Percentiles rank a stretch among this genome's conserved stretches.
phyloP scores from a whole-genome alignment of 163 green algal species.

The Chlorella variabilis region DNA sequence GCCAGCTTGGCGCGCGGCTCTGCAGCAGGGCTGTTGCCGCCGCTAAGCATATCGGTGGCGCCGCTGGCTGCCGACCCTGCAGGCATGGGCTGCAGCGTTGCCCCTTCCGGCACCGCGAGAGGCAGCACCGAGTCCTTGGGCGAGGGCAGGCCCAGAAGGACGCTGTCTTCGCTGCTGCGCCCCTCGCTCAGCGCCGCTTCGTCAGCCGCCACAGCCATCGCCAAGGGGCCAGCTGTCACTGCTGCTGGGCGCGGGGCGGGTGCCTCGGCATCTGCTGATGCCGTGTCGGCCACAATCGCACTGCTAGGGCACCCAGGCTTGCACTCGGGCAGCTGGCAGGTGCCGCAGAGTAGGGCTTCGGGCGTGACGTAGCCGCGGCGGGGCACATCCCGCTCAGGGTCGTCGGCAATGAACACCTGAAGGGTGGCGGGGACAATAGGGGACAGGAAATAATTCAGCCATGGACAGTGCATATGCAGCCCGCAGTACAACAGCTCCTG shows the following conservation, averaged over 20 bases:
- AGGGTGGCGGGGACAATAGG: background rate
- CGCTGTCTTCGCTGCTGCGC: conserved; percentile 32
- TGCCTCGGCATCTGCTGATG: background rate
- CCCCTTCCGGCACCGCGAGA: background rate
- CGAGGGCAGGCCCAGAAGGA: conserved; percentile 28
- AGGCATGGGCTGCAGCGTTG: conserved; percentile 7
- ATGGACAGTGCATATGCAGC: no score
- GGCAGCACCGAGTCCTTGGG: conserved; percentile 10
- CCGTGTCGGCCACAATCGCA: background rate
- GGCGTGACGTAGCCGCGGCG: background rate
- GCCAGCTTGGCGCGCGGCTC: conserved; percentile 7
- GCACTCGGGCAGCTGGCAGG: conserved; percentile 32
- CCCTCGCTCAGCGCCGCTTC: conserved; percentile 14
- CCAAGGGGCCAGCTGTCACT: background rate
- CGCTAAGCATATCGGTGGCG: background rate
- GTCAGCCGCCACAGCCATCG: background rate
- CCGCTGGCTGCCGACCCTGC: background rate
- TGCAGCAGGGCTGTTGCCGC: background rate
- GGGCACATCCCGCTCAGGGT: background rate
- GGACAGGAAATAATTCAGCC: no score
- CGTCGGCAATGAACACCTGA: conserved; percentile 27
- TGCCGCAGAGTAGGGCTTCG: background rate
- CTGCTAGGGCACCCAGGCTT: conserved; percentile 23
- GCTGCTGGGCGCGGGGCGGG: background rate
- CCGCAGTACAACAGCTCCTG: no score